These are phyloP conservation scores for Trichophyton verrucosum DNA, from an alignment of 2,329 filamentous ascomycete species.

Conservation along the genomic window DNA sequence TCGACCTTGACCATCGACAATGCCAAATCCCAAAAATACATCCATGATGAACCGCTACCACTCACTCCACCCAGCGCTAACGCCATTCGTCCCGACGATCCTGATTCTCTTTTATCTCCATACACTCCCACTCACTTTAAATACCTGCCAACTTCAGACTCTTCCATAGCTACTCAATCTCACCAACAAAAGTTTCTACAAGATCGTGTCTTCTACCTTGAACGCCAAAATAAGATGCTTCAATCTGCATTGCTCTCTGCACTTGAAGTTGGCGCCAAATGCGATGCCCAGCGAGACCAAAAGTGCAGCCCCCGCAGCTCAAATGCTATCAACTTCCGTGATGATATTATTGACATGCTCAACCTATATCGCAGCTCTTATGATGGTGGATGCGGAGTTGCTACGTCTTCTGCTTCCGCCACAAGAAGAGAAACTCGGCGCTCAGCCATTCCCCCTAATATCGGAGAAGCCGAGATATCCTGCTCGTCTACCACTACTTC, in stretches of 20 bases:
- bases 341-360: conserved; percentile 6
- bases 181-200: conserved; percentile 21
- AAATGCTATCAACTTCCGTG: neutral
- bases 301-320: neutral
- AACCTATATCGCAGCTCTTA: conserved; percentile 4
- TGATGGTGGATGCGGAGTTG: neutral
- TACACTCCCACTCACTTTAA: conserved; percentile 1
- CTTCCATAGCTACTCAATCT: neutral
- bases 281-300: neutral
- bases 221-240: conserved; percentile 33
- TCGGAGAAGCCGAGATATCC: neutral
- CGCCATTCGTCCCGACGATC: neutral
- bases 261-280: conserved; percentile 25
- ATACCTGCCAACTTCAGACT: neutral
- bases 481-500: neutral
- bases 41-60: neutral
- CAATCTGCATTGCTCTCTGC: conserved; percentile 32
- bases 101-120: conserved; percentile 3
- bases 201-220: conserved; percentile 27
- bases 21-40: neutral
- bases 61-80: neutral
- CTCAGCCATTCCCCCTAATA: neutral
- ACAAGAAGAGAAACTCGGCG: neutral
- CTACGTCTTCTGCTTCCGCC: neutral
- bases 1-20: neutral